Evolutionary conservation across 176 grass and related monocot species (phyloP).

Genomic region (Juncus effusus): DNA sequence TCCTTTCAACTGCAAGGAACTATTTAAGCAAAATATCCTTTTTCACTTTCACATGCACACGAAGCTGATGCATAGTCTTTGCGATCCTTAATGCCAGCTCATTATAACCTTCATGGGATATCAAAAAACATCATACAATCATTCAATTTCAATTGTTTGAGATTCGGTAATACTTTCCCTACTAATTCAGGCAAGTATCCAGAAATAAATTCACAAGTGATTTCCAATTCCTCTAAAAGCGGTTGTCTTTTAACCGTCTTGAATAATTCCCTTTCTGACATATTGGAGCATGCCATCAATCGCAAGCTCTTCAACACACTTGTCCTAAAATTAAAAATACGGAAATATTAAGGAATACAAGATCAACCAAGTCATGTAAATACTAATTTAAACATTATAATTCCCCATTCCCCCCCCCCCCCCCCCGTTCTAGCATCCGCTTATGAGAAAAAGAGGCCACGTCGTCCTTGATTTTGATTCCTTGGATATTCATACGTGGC

Average conservation of each 20-base stretch:
- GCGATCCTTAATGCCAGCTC: slow-evolving; percentile 36
- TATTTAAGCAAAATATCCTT: too few relatives aligned
- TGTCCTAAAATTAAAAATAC: neutral
- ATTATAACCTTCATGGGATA: slow-evolving; percentile 2
- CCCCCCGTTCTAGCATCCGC: too few relatives aligned
- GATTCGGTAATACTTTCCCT: slow-evolving; percentile 2
- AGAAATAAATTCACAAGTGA: neutral
- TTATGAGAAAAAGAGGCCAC: too few relatives aligned
- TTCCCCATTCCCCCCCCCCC: too few relatives aligned
- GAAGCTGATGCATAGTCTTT: slow-evolving; percentile 26
- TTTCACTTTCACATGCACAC: too few relatives aligned
- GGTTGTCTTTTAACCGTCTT: slow-evolving; percentile 20
- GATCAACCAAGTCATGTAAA: too few relatives aligned
- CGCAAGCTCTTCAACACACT: slow-evolving; percentile 31
- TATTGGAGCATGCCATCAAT: neutral
- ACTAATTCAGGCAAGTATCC: neutral
- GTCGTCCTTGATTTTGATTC: too few relatives aligned
- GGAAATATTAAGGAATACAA: too few relatives aligned
- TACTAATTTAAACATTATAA: too few relatives aligned
- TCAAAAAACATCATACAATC: neutral
- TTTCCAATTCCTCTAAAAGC: slow-evolving; percentile 32
- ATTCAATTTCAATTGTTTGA: slow-evolving; percentile 28
- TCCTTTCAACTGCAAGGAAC: too few relatives aligned
- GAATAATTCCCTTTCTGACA: neutral
- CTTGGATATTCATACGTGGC: too few relatives aligned